Evolutionary conservation across 176 grass and related monocot species (phyloP).

Genomic region (Triticum aestivum): IWGSC_CS_RefSeq_v2.1 NC_057808.1:467344333-467344832

Average conservation of each 20-base stretch:
- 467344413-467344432: constrained; percentile 51
- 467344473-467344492: constrained; percentile 77
- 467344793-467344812: constrained; percentile 62
- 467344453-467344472: constrained; percentile 61
- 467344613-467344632: constrained; percentile 78
- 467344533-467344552: constrained; percentile 73
- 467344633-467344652: constrained; percentile 78
- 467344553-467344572: constrained; percentile 64
- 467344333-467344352: constrained; percentile 59
- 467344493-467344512: constrained; percentile 86
- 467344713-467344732: constrained; percentile 67
- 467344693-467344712: constrained; percentile 76
- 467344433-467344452: constrained; percentile 34
- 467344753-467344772: constrained; percentile 73
- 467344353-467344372: constrained; percentile 74
- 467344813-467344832: constrained; percentile 86
- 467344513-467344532: constrained; percentile 82
- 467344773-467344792: constrained; percentile 79
- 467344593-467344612: constrained; percentile 92
- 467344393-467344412: constrained; percentile 56
- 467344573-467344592: constrained; percentile 82
- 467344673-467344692: constrained; percentile 75
- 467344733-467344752: constrained; percentile 66
- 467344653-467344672: constrained; percentile 83
- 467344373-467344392: constrained; percentile 72